A percentile compares a stretch with the other conserved stretches of the same genome.
Conservation (phyloP, 2,329 filamentous ascomycete species). For the Parascedosporium putredinis region DNA sequence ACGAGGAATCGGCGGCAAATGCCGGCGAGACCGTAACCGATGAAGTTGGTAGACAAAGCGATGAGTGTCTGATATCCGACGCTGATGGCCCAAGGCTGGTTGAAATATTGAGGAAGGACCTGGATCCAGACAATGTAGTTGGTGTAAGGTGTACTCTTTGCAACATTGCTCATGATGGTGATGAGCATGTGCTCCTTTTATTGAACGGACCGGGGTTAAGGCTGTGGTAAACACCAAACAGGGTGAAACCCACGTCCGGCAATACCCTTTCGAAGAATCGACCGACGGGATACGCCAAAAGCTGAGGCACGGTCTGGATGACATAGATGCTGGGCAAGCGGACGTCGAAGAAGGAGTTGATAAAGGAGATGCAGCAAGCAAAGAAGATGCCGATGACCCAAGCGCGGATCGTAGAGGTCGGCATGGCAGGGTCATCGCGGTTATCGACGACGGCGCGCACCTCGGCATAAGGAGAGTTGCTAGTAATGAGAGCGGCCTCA, state of each 20-base stretch:
- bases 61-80: constrained; percentile 46
- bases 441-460: constrained; percentile 29
- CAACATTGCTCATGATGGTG: constrained; percentile 52
- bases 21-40: constrained; percentile 51
- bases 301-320: constrained; percentile 23
- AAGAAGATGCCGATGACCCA: constrained; percentile 24
- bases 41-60: constrained; percentile 43
- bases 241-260: constrained; percentile 36
- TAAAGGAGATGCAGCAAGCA: constrained; percentile 18
- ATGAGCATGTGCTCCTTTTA: constrained; percentile 53
- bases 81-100: constrained; percentile 40
- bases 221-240: constrained; percentile 32
- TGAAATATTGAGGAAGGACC: constrained; percentile 40
- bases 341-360: constrained; percentile 27
- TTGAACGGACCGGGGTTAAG: constrained; percentile 48
- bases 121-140: constrained; percentile 46
- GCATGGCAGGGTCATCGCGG: constrained; percentile 23
- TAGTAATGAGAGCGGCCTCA: constrained; percentile 19
- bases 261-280: constrained; percentile 38
- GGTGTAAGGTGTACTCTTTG: constrained; percentile 41
- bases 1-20: constrained; percentile 42
- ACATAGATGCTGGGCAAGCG: constrained; percentile 25
- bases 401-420: constrained; percentile 24
- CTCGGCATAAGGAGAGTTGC: constrained; percentile 22
- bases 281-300: constrained; percentile 32